Evolutionary conservation across 1,139 yeast genomes (phyloP).

Genomic region (Diutina scorzettiae): DNA sequence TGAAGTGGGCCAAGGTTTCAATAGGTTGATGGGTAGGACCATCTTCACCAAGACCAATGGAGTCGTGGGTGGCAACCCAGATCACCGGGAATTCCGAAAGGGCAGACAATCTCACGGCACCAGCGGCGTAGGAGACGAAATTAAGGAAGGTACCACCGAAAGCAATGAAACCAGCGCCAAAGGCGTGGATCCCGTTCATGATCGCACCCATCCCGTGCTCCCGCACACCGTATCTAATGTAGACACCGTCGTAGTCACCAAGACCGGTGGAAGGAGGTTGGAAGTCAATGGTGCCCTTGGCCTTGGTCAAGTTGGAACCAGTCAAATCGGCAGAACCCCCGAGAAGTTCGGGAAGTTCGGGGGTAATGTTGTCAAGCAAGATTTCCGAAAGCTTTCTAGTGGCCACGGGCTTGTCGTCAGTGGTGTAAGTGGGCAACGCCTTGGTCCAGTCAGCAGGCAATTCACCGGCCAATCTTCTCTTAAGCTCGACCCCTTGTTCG

Average conservation of each 20-base stretch:
- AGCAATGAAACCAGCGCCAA: slow-evolving; percentile 84
- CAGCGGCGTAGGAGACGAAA: slow-evolving; percentile 96
- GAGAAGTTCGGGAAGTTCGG: slow-evolving; percentile 71
- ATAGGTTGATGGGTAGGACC: slow-evolving; percentile 99
- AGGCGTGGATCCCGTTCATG: slow-evolving; percentile 95
- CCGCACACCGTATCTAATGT: slow-evolving; percentile 97
- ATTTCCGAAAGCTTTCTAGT: slow-evolving; percentile 92
- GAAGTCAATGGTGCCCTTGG: slow-evolving; percentile 79
- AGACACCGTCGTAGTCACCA: slow-evolving; percentile 88
- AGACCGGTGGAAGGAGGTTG: slow-evolving; percentile 76
- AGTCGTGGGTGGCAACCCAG: slow-evolving; percentile 98
- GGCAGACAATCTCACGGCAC: slow-evolving; percentile 93
- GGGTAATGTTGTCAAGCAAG: slow-evolving; percentile 54
- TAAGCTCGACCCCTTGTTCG: slow-evolving; percentile 64
- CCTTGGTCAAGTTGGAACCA: slow-evolving; percentile 93
- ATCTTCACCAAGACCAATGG: slow-evolving; percentile 98
- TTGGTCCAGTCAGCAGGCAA: slow-evolving; percentile 81
- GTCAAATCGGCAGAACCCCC: slow-evolving; percentile 99
- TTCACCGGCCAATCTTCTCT: slow-evolving; percentile 71
- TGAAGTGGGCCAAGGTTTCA: slow-evolving; percentile 95
- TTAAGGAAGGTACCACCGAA: slow-evolving; percentile 98
- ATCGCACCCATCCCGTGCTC: slow-evolving; percentile 99
- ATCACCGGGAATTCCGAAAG: slow-evolving; percentile 87
- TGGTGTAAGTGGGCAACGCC: slow-evolving; percentile 66
- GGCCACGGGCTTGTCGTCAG: slow-evolving; percentile 76